Evolutionary conservation across 2,329 filamentous ascomycete genomes (phyloP), one percentile per base, ranked within the genome.

Genomic region (Fusarium sacchari): DNA sequence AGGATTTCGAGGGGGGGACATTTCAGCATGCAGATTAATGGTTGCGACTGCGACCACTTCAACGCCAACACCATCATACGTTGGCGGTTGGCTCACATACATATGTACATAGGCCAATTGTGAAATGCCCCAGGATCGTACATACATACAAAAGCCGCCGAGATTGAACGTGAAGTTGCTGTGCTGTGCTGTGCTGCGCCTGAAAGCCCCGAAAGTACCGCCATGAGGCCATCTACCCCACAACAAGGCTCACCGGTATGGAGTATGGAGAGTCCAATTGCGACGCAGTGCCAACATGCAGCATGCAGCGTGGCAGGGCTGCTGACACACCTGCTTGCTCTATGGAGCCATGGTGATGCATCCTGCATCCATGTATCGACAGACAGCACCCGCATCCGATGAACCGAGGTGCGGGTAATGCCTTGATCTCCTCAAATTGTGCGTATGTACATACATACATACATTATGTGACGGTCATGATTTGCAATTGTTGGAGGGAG

Each of bases 211-310:
- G 55, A 70, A 71, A 58, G 42, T 47, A 60, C 42, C 56, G 24
- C 46, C 53, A 49, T 71, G 71, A 73, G 70, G 66, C 66, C 70
- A 67, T 69, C 70, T 73, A 71, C 70, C 71, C 71, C 71, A 73
- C 71, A 73, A 39, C 53, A 60, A 37, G 42, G 60, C 70, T 73
- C 71, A 73, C 71, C 71, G 71, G 71, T 73, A 73, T 73, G 71
- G 71, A 60, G 49, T 46, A 43, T 74, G 71, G 71, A 59, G 59
- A 74, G 71, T 55, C 70, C 71, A 73, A 73, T 74, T 67, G 63
- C 42, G 36, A 32, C 18, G 53, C 66, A 50, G 40, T 42, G 37
- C 47, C 60, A 73, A 39, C 37, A 60, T 53, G 56, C 56, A 64
- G 46, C 58, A 64, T 60, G 52, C 49, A 52, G 49, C 32, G 24